These are phyloP conservation scores for Globisporangium rhizosaccharum DNA, from an alignment of 352 stramenopile species.

Conservation along the genomic window DNA sequence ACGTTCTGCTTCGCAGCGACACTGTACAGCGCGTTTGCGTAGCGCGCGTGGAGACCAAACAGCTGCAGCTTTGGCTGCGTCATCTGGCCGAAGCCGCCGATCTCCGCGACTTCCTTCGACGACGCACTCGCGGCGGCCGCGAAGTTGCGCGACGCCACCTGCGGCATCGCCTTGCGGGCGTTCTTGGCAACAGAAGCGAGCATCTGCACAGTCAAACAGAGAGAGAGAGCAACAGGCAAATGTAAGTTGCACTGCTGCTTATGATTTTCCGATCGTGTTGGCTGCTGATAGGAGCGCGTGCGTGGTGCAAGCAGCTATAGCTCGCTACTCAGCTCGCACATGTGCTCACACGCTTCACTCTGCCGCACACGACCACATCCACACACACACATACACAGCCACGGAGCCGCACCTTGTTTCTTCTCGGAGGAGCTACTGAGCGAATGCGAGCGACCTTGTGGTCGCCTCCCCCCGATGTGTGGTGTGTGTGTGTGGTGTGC, in stretches of 20 bases:
- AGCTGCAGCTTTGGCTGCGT: conserved; percentile 90
- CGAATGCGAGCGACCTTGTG: conserved; percentile 8
- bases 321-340: not conserved
- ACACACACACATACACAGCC: not conserved
- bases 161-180: conserved; percentile 36
- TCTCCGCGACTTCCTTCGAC: conserved; percentile 50
- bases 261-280: too few species aligned
- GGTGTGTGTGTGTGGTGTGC: not conserved
- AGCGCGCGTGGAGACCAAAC: conserved; percentile 94
- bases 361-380: not conserved
- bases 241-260: too few species aligned
- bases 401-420: conserved; percentile 11
- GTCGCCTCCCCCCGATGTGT: not conserved
- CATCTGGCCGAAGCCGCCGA: conserved; percentile 76
- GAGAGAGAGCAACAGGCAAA: too few species aligned
- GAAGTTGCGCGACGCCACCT: conserved; percentile 30
- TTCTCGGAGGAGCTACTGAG: conserved; percentile 17
- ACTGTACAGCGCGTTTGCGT: conserved; percentile 97
- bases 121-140: conserved; percentile 25
- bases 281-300: not conserved
- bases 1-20: conserved; percentile 89
- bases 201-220: conserved; percentile 25
- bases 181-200: conserved; percentile 75
- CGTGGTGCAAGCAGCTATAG: not conserved
- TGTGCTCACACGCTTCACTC: not conserved